Evolutionary conservation across 257 asterid species (phyloP).

Genomic region (Scutellaria minor): DNA sequence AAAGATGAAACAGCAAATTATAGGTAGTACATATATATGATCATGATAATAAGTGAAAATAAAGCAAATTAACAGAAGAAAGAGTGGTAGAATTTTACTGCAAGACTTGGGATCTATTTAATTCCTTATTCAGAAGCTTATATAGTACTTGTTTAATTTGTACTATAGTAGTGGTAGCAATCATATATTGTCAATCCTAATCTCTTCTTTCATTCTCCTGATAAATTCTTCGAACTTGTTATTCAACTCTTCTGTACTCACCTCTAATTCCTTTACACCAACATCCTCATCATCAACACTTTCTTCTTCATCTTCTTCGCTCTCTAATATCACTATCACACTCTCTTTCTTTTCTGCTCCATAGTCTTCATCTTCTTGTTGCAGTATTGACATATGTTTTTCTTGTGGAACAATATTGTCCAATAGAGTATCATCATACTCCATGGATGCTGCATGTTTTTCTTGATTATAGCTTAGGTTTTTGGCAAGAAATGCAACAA

Average conservation of each 20-base stretch:
- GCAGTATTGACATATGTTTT: neutral
- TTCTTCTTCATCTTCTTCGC: constrained; percentile 21
- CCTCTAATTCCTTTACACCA: neutral
- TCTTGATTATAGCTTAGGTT: constrained; percentile 8
- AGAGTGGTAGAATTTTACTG: too few species aligned
- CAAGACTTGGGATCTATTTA: too few species aligned
- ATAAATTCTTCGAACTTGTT: constrained; percentile 54
- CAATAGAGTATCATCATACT: neutral
- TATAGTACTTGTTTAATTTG: too few species aligned
- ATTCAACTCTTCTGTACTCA: constrained; percentile 49
- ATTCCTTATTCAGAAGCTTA: too few species aligned
- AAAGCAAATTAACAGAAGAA: too few species aligned
- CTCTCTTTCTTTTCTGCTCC: neutral
- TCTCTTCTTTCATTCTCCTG: constrained; percentile 52
- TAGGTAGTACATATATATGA: too few species aligned
- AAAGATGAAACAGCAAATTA: too few species aligned
- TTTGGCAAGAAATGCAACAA: constrained; percentile 60
- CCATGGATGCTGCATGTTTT: constrained; percentile 20
- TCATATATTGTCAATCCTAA: constrained; percentile 42
- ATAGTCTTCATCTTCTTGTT: neutral
- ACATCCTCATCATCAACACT: neutral
- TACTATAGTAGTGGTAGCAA: constrained; percentile 16
- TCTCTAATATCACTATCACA: constrained; percentile 22
- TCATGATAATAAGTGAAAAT: too few species aligned
- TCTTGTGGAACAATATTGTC: neutral